These are phyloP conservation scores for Pyracantha coccinea DNA, from an alignment of 331 rosid genomes.

Conservation along the genomic window DNA sequence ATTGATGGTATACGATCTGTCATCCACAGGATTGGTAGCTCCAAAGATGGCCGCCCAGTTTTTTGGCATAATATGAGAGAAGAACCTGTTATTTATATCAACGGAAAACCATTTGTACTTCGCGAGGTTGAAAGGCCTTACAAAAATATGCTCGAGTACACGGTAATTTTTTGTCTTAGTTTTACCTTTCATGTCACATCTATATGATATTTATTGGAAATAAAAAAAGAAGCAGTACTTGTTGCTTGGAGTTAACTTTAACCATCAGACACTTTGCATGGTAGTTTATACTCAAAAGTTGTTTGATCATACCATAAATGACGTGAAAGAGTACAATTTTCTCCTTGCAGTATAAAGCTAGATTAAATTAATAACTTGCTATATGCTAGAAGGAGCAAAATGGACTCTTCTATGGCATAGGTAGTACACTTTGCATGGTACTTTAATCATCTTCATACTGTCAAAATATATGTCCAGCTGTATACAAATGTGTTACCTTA, in stretches of 20 bases:
- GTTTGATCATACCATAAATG: background rate
- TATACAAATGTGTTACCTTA: background rate
- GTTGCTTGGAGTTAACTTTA: background rate
- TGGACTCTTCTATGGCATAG: too few species aligned
- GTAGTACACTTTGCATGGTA: too few species aligned
- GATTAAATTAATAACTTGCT: background rate
- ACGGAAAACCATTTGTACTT: constrained; percentile 83
- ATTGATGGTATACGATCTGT: constrained; percentile 75
- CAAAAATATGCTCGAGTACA: constrained; percentile 80
- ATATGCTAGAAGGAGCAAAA: too few species aligned
- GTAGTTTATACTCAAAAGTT: background rate
- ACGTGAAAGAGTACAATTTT: background rate
- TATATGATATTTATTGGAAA: background rate
- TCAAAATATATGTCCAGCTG: background rate
- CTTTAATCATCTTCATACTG: background rate
- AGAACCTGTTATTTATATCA: constrained; percentile 84
- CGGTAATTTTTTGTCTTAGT: constrained; percentile 33
- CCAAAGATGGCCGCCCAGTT: constrained; percentile 51
- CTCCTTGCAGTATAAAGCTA: background rate
- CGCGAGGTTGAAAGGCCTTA: constrained; percentile 88
- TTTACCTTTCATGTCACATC: background rate
- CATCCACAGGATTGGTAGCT: constrained; percentile 55
- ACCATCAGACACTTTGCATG: background rate
- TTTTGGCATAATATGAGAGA: constrained; percentile 95
- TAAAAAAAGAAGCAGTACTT: background rate